A percentile compares a stretch with the other conserved stretches of the same genome.
These are phyloP conservation scores for Periconia sp. DNA, from an alignment of 2,329 filamentous ascomycete genomes.

Conservation along the genomic window DNA sequence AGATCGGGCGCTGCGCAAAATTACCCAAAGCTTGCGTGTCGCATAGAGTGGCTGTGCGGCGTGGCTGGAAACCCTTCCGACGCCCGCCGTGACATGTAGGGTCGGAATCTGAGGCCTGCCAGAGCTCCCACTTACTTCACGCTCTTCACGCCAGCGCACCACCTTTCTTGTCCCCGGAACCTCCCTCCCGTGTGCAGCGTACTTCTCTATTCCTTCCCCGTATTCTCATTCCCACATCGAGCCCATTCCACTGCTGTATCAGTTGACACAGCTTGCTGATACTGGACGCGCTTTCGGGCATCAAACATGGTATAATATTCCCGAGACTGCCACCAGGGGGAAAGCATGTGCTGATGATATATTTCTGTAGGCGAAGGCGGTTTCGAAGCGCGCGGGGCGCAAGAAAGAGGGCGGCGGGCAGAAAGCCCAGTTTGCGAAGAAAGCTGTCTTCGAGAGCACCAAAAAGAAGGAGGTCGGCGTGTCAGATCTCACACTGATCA, in stretches of 20 bases:
- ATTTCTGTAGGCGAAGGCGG: slow-evolving; percentile 48
- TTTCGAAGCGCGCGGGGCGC: slow-evolving; percentile 64
- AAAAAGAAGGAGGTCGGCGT: slow-evolving; percentile 99
- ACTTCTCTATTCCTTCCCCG: neutral
- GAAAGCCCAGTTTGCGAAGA: slow-evolving; percentile 77
- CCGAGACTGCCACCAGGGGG: slow-evolving; percentile 6
- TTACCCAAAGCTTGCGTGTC: slow-evolving; percentile 1
- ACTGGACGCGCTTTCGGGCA: slow-evolving; percentile 28
- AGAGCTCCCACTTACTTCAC: neutral
- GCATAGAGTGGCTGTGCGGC: neutral
- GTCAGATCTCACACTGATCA: slow-evolving; percentile 94
- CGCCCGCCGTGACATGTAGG: neutral
- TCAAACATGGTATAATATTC: slow-evolving; percentile 45
- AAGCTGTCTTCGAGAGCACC: slow-evolving; percentile 91
- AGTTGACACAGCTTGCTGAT: neutral
- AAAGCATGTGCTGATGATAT: slow-evolving; percentile 27
- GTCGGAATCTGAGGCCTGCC: neutral
- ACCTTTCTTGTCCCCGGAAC: neutral
- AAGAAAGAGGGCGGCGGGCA: slow-evolving; percentile 59
- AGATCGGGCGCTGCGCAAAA: too few species aligned
- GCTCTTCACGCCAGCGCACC: neutral
- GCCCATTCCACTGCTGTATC: neutral
- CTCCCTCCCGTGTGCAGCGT: neutral
- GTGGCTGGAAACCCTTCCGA: slow-evolving; percentile 1
- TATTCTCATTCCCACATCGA: neutral